Evolutionary conservation across 2,329 filamentous ascomycete species (phyloP).

Genomic region (Cladobotryum protrusum): DNA sequence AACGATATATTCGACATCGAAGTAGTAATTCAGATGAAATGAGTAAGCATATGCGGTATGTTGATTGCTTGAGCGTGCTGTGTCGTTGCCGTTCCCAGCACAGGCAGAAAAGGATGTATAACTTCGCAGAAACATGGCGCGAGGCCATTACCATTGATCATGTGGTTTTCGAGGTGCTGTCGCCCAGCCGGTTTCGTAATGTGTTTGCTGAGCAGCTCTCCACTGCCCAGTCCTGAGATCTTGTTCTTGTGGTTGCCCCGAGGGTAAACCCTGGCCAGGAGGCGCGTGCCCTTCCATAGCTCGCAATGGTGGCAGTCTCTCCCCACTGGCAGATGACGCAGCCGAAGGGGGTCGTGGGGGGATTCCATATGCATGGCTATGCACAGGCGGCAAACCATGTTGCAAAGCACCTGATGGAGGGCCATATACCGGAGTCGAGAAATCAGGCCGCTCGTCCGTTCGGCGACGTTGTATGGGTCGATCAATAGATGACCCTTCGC

Average conservation of each 20-base stretch:
- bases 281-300: slow-evolving; percentile 33
- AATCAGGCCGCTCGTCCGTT: slow-evolving; percentile 42
- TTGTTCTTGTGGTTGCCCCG: slow-evolving; percentile 28
- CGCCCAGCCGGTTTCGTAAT: slow-evolving; percentile 32
- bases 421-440: slow-evolving; percentile 33
- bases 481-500: slow-evolving; percentile 40
- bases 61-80: not conserved
- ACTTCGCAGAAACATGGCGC: slow-evolving; percentile 2
- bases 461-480: slow-evolving; percentile 41
- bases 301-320: slow-evolving; percentile 44
- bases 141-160: slow-evolving; percentile 13
- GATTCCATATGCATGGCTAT: slow-evolving; percentile 31
- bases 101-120: not conserved
- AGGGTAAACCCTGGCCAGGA: slow-evolving; percentile 15
- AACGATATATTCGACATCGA: slow-evolving; percentile 5
- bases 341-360: slow-evolving; percentile 33
- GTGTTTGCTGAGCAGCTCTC: slow-evolving; percentile 26
- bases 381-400: slow-evolving; percentile 36
- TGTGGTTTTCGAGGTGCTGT: slow-evolving; percentile 22
- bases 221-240: slow-evolving; percentile 32
- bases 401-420: slow-evolving; percentile 28
- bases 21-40: not conserved
- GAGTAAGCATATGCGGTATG: slow-evolving; percentile 1
- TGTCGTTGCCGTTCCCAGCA: slow-evolving; percentile 2
- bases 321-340: slow-evolving; percentile 31